Evolutionary conservation across 352 stramenopile species (phyloP).

Genomic region (Phytophthora pinifolia): DNA sequence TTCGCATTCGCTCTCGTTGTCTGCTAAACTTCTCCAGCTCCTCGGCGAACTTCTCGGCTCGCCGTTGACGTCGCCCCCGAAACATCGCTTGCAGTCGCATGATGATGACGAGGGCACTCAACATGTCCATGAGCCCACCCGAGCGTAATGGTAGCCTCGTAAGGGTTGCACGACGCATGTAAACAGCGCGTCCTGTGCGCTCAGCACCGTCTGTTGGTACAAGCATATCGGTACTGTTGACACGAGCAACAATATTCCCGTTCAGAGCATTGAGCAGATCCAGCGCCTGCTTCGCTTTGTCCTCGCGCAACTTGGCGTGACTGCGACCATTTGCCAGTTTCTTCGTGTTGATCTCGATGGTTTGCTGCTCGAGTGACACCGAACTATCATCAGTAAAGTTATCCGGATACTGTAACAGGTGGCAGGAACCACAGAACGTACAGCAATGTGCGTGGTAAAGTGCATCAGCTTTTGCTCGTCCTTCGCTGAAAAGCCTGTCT

Average conservation of each 20-base stretch:
- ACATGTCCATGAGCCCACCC: conserved; percentile 15
- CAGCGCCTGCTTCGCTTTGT: conserved; percentile 45
- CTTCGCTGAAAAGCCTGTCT: conserved; percentile 51
- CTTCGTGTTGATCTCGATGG: conserved; percentile 53
- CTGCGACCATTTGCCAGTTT: conserved; percentile 30
- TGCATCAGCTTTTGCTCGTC: conserved; percentile 70
- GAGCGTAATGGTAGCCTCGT: conserved; percentile 6
- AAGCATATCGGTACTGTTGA: conserved; percentile 11
- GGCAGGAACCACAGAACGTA: conserved; percentile 10
- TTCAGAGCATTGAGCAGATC: conserved; percentile 68
- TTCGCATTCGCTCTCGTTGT: conserved; percentile 33
- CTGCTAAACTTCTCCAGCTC: conserved; percentile 32
- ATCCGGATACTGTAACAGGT: background rate
- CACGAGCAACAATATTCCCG: conserved; percentile 26
- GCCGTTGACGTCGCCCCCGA: conserved; percentile 29
- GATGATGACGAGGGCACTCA: conserved; percentile 27
- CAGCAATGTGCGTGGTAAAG: conserved; percentile 57
- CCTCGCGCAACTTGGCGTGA: conserved; percentile 44
- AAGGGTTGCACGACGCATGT: conserved; percentile 12
- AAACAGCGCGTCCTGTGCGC: background rate
- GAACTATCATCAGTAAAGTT: conserved; percentile 1
- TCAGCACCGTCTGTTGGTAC: conserved; percentile 2
- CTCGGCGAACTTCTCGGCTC: conserved; percentile 28
- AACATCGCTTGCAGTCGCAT: conserved; percentile 40
- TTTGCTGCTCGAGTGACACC: conserved; percentile 30